Conservation (phyloP, 352 stramenopile species). For the Blastocystis sp. region DNA sequence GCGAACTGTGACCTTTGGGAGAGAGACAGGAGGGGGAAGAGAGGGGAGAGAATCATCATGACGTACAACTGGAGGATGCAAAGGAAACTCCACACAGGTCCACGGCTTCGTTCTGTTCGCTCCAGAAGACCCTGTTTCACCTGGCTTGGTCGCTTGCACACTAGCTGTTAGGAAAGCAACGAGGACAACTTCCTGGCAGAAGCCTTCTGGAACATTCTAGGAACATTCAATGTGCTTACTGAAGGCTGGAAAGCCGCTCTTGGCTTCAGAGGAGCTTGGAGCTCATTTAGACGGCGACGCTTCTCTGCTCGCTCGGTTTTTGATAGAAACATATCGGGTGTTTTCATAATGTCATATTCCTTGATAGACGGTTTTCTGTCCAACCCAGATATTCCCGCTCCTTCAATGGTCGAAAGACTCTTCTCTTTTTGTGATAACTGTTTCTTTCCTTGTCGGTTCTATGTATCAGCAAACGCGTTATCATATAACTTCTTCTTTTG, state of each 20-base stretch:
- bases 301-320: constrained; percentile 12
- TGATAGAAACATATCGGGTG: constrained; percentile 31
- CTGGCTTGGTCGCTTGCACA: not conserved
- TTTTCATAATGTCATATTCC: constrained; percentile 19
- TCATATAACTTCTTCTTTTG: not conserved
- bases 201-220: constrained; percentile 4
- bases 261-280: not conserved
- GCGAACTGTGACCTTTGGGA: not conserved
- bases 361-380: not conserved
- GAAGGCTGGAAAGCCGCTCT: not conserved
- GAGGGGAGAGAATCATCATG: not conserved
- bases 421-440: not conserved
- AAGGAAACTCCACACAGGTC: not conserved
- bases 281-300: not conserved
- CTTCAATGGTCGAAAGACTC: not conserved
- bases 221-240: not conserved
- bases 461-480: not conserved
- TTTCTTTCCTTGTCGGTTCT: too few species aligned
- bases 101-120: not conserved
- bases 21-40: not conserved
- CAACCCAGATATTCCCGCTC: not conserved
- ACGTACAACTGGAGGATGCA: too few species aligned
- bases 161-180: not conserved
- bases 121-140: not conserved
- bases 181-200: not conserved